Evolutionary conservation across 2,329 filamentous ascomycete genomes (phyloP), one percentile per base, ranked within the genome.

Genomic region (Fusarium sp.): DNA sequence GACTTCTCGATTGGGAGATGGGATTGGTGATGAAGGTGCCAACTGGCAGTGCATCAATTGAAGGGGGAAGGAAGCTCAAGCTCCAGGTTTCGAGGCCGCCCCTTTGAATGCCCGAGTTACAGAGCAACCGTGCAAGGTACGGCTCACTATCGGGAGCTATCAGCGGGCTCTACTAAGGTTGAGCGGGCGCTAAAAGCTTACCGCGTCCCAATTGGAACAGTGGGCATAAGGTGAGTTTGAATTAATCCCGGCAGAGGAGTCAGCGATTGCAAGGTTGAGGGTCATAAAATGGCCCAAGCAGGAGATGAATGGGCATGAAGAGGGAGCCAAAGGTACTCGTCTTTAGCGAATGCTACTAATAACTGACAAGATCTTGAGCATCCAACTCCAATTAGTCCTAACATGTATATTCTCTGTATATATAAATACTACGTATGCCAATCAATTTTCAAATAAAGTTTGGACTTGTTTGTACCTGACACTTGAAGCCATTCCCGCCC

Each of bases 191-290:
- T 68, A 68, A 65, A 33, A 47, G 41, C 50, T 43, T 59, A 30
- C 61, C 61, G 61, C 43, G 48, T 61, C 44, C 54, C 39, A 64
- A 68, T 50, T 52, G 56, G 58, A 56, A 58, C 48, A 25, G 45
- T 51, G 46, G 62, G 62, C 25, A 57, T 53, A 65, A 68, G 58
- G 41, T 52, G 46, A 48, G 48, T 32, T 19, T 22, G 37, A 64
- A 53, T 33, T 51, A 27, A 37, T 20, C 59, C 61, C 32, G 27
- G 58, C 40, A 47, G 22, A 23, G 44, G 43, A 37, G 35, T 54
- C 53, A 25, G 37, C 22, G 25, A 32, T 43, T 62, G 13, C 60
- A 65, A 49, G 53, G 65, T 60, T 39, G 37, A 48, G 46, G 51
- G 44, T 47, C 65, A 14, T 65, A 40, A 30, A 35, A 56, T 37